A percentile compares a stretch with the other conserved stretches of the same genome.
Evolutionary conservation across 441 rosid species (phyloP).

Genomic region (Corymbia calophylla): DNA sequence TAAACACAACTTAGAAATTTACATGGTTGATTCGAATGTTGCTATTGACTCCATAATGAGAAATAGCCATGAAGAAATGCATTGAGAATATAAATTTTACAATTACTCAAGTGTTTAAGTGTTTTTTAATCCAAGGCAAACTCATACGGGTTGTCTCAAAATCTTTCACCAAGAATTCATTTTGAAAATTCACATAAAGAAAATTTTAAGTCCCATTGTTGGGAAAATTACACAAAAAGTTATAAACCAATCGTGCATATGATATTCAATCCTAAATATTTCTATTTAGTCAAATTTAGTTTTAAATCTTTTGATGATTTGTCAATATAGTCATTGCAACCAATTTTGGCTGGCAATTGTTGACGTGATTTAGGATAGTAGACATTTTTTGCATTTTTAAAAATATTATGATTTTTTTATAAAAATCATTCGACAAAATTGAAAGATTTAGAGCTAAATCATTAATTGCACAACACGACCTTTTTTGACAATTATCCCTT

Average conservation of each 20-base stretch:
- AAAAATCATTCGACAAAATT: neutral
- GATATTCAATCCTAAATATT: too few species aligned
- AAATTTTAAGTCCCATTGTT: neutral
- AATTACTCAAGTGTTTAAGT: neutral
- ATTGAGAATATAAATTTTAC: neutral
- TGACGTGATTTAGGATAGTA: neutral
- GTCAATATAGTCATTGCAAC: too few species aligned
- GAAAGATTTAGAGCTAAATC: neutral
- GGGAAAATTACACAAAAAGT: neutral
- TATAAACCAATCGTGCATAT: neutral
- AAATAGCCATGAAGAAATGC: neutral
- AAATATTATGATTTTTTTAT: neutral
- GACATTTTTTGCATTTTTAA: neutral
- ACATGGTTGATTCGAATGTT: neutral
- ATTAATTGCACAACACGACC: accelerated
- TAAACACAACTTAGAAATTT: neutral
- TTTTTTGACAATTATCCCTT: neutral
- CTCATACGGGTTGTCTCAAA: neutral
- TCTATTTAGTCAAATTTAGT: too few species aligned
- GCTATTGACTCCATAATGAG: neutral
- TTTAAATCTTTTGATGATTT: neutral
- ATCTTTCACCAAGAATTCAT: neutral
- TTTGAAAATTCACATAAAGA: neutral
- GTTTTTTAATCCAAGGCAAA: neutral
- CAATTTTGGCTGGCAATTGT: neutral